Conservation (phyloP, 192 early-diverging fungal genomes). For the Backusella tuberculispora region DNA sequence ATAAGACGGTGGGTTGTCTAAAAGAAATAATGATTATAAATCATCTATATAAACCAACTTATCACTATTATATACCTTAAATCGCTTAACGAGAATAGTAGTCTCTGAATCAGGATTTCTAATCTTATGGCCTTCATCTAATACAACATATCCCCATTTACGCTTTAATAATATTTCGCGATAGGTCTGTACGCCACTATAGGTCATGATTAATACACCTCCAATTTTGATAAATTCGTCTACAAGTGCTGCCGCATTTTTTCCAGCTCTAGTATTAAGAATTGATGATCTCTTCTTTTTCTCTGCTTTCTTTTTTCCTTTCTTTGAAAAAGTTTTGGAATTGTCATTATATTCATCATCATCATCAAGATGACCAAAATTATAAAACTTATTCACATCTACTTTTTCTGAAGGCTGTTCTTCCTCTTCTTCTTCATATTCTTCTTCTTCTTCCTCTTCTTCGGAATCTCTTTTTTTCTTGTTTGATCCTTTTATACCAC, state of each 20-base stretch:
- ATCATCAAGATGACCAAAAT: slow-evolving; percentile 29
- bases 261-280: slow-evolving; percentile 35
- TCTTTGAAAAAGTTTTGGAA: slow-evolving; percentile 7
- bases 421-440: slow-evolving; percentile 1
- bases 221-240: slow-evolving; percentile 54
- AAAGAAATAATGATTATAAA: background rate
- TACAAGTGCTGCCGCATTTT: slow-evolving; percentile 50
- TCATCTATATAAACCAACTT: background rate
- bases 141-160: slow-evolving; percentile 84
- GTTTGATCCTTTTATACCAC: slow-evolving; percentile 58
- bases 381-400: slow-evolving; percentile 16
- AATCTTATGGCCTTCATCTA: slow-evolving; percentile 98
- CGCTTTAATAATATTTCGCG: slow-evolving; percentile 65
- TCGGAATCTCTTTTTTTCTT: slow-evolving; percentile 35
- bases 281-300: slow-evolving; percentile 25
- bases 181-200: slow-evolving; percentile 79
- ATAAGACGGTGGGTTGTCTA: slow-evolving; percentile 75
- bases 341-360: slow-evolving; percentile 31
- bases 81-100: slow-evolving; percentile 71
- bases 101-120: slow-evolving; percentile 93
- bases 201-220: slow-evolving; percentile 89
- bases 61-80: slow-evolving; percentile 37
- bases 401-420: background rate
- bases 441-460: slow-evolving; percentile 13
- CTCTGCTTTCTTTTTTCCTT: background rate